These are phyloP conservation scores for Rhodomyrtus psidioides DNA, from an alignment of 441 rosid genomes.

Conservation along the genomic window DNA sequence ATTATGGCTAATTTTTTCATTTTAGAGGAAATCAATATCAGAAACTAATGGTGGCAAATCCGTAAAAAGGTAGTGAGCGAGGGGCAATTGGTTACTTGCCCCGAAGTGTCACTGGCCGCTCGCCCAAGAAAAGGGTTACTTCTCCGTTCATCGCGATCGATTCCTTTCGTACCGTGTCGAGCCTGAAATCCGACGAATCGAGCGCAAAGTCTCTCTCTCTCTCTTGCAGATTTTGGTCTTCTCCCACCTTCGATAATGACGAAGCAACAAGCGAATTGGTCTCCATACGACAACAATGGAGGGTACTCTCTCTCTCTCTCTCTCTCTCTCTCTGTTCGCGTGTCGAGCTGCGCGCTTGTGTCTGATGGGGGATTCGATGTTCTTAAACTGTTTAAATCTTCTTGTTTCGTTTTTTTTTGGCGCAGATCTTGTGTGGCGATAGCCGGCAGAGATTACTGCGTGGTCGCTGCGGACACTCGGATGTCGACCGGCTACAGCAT, in stretches of 20 bases:
- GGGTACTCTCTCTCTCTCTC: conserved; percentile 24
- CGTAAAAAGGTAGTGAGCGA: background rate
- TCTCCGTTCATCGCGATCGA: background rate
- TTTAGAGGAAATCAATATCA: too few relatives aligned
- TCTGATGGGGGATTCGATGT: background rate
- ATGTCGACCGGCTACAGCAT: conserved; percentile 92
- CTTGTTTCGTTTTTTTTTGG: background rate
- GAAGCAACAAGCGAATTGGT: conserved; percentile 75
- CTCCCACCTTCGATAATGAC: conserved; percentile 34
- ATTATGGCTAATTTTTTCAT: too few relatives aligned
- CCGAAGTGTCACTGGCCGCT: background rate
- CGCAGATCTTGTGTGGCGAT: conserved; percentile 86
- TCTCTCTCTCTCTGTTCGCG: background rate
- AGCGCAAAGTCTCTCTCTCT: background rate
- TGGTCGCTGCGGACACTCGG: conserved; percentile 89
- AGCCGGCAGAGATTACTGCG: conserved; percentile 96
- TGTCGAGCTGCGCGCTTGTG: too few relatives aligned
- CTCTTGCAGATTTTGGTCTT: background rate
- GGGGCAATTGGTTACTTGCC: background rate
- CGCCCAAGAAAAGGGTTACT: background rate
- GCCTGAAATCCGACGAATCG: background rate
- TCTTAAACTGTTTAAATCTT: background rate
- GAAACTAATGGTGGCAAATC: background rate
- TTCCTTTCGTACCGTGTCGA: background rate
- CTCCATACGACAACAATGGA: conserved; percentile 94